Percentiles rank a stretch among this genome's conserved stretches.
Conservation (phyloP, 371 early-diverging fungal species). For the Mucor irregularis region DNA sequence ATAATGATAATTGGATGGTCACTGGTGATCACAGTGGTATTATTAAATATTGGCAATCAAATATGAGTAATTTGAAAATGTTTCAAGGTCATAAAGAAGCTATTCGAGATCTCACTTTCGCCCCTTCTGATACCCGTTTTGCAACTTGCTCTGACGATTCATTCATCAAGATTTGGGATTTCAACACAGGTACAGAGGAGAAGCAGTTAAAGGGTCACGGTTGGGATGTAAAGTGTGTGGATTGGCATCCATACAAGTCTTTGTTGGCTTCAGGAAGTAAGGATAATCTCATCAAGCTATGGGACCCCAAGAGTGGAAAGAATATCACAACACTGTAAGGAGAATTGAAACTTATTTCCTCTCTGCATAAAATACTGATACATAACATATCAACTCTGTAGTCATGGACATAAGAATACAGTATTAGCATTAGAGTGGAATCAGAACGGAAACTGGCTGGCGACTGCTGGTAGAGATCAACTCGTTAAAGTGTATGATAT, state of each 20-base stretch:
- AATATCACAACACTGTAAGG: conserved; percentile 89
- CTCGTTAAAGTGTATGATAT: conserved; percentile 96
- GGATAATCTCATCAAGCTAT: conserved; percentile 97
- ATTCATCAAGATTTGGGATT: conserved; percentile 97
- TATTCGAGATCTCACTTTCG: conserved; percentile 84
- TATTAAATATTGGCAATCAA: conserved; percentile 99
- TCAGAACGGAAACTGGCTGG: conserved; percentile 96
- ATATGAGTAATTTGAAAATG: conserved; percentile 97
- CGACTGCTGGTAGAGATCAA: conserved; percentile 96
- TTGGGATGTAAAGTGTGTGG: conserved; percentile 99
- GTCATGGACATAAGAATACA: conserved; percentile 98
- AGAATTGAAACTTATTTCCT: no score
- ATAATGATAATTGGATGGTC: conserved; percentile 96
- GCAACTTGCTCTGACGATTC: conserved; percentile 98
- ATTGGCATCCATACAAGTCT: conserved; percentile 98
- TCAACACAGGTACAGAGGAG: conserved; percentile 90
- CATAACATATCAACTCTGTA: conserved; percentile 32
- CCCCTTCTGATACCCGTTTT: conserved; percentile 88
- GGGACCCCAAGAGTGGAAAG: conserved; percentile 98
- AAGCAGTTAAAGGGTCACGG: conserved; percentile 91
- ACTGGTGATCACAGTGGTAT: conserved; percentile 96
- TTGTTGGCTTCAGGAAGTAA: conserved; percentile 98
- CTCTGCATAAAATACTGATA: no score
- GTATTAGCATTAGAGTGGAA: conserved; percentile 94
- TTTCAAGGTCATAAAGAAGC: conserved; percentile 94